Conservation (phyloP, 1,284 basidiomycete genomes). For the Ceratobasidium sp. region DNA sequence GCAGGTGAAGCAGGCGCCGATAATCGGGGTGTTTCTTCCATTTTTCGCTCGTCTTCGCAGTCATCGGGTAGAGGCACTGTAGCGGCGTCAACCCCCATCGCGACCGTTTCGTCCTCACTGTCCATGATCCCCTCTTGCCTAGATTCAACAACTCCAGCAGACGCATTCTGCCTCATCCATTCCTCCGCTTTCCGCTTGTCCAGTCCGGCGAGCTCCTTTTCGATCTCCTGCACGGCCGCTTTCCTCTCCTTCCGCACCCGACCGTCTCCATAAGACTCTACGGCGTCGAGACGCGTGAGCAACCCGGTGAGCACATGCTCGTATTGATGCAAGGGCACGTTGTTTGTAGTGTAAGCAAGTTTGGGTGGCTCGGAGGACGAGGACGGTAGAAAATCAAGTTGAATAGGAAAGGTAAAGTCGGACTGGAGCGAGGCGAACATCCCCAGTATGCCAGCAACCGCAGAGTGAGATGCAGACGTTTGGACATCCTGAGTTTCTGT, state of each 20-base stretch:
- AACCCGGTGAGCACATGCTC: constrained; percentile 67
- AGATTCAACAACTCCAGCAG: not conserved
- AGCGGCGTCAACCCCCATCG: not conserved
- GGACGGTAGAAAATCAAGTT: constrained; percentile 37
- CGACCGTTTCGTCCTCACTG: too few species aligned
- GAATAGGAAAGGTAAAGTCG: constrained; percentile 39
- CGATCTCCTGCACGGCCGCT: constrained; percentile 66
- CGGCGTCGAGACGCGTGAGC: constrained; percentile 67
- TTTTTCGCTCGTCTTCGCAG: not conserved
- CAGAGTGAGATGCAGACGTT: constrained; percentile 32
- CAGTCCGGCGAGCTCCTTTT: constrained; percentile 63
- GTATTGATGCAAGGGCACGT: constrained; percentile 65
- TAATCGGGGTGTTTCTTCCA: too few species aligned
- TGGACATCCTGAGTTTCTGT: not conserved
- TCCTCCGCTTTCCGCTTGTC: constrained; percentile 54
- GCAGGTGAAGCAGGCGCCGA: too few species aligned
- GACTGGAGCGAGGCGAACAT: constrained; percentile 33
- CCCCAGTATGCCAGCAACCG: constrained; percentile 32
- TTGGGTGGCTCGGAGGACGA: constrained; percentile 44
- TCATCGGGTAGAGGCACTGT: not conserved
- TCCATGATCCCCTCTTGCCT: too few species aligned
- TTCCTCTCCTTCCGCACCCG: constrained; percentile 65
- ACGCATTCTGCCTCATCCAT: constrained; percentile 45
- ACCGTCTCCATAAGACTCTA: constrained; percentile 68
- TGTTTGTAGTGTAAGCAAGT: constrained; percentile 58